A percentile compares a stretch with the other conserved stretches of the same genome.
Conservation (phyloP, 2,329 filamentous ascomycete species). For the Trichoderma endophyticum region DNA sequence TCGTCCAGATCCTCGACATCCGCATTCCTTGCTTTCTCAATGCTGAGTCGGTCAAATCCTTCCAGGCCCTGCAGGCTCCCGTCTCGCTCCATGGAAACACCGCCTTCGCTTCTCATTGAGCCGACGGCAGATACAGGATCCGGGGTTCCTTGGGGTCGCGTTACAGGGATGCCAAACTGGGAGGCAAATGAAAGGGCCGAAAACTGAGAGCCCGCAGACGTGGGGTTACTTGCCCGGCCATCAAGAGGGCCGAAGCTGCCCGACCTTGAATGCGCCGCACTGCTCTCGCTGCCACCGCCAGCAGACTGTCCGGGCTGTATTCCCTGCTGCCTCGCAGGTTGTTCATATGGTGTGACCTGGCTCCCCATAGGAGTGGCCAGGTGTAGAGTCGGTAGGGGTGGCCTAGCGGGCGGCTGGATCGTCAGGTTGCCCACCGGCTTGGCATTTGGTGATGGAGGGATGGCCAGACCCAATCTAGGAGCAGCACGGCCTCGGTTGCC, state of each 20-base stretch:
- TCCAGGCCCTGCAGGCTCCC: conserved; percentile 74
- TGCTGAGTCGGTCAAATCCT: conserved; percentile 72
- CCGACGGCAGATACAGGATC: conserved; percentile 88
- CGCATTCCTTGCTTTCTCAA: conserved; percentile 77
- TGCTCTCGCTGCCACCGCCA: conserved; percentile 75
- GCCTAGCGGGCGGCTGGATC: conserved; percentile 34
- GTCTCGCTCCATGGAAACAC: conserved; percentile 76
- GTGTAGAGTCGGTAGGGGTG: conserved; percentile 73
- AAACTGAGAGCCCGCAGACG: conserved; percentile 83
- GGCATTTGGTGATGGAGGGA: conserved; percentile 79
- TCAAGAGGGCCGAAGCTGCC: conserved; percentile 79
- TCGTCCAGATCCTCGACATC: conserved; percentile 96
- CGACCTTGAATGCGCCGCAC: conserved; percentile 73
- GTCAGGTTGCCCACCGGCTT: conserved; percentile 65
- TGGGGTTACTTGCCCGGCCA: conserved; percentile 73
- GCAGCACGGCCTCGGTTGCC: conserved; percentile 64
- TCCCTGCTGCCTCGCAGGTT: conserved; percentile 50
- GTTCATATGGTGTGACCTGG: conserved; percentile 68
- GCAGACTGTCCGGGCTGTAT: conserved; percentile 62
- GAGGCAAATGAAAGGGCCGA: conserved; percentile 78
- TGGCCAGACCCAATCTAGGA: conserved; percentile 81
- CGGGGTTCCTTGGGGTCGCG: conserved; percentile 64
- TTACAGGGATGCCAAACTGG: conserved; percentile 64
- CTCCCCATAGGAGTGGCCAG: conserved; percentile 87
- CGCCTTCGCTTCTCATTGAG: conserved; percentile 72